phyloP scores from a whole-genome alignment of 1,284 basidiomycete species.

The Schizophyllum commune region DNA sequence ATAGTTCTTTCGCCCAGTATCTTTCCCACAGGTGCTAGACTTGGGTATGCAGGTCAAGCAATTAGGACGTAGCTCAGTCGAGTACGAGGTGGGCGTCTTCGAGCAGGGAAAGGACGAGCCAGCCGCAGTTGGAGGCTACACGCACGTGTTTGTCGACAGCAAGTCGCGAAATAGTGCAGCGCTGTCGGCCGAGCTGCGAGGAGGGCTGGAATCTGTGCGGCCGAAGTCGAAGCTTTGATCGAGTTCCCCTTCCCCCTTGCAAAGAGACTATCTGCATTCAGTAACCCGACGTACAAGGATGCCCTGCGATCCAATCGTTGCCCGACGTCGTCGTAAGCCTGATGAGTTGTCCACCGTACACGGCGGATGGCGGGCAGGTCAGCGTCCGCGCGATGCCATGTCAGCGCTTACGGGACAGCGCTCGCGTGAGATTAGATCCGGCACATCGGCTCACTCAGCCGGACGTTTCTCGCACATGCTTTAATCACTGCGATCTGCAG shows the following conservation, averaged over 20 bases:
- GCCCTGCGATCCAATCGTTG: too few species aligned
- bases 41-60: constrained; percentile 58
- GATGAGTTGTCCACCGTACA: background rate
- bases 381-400: background rate
- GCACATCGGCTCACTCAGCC: background rate
- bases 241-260: background rate
- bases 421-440: background rate
- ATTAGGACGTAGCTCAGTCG: constrained; percentile 63
- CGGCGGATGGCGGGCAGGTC: background rate
- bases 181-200: constrained; percentile 32
- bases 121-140: constrained; percentile 68
- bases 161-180: constrained; percentile 42
- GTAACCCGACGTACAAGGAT: too few species aligned
- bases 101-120: constrained; percentile 36
- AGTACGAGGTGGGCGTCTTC: constrained; percentile 72
- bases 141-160: constrained; percentile 72
- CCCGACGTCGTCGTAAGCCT: background rate
- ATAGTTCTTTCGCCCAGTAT: constrained; percentile 58
- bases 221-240: background rate
- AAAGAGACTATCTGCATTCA: too few species aligned
- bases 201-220: constrained; percentile 26
- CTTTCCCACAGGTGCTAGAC: constrained; percentile 61
- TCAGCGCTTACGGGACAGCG: background rate
- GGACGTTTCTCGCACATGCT: background rate
- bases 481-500: background rate